Percentiles rank a stretch among this genome's conserved stretches.
Conservation (phyloP, 139 green algal species). For the Pseudopediastrum boryanum region DNA sequence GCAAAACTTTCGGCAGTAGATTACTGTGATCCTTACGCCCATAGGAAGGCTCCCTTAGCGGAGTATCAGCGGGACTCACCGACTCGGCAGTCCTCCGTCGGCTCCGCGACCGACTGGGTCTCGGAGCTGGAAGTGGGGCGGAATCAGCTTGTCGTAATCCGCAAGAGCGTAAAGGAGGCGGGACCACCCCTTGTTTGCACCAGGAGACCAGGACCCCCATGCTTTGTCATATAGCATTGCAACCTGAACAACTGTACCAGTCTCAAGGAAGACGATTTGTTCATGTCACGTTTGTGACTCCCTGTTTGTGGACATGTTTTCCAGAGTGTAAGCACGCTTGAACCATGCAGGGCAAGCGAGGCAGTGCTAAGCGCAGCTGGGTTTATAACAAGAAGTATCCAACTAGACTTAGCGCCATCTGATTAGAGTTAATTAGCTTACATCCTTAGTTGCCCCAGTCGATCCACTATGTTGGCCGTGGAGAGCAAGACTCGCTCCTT, state of each 20-base stretch:
- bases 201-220: neutral
- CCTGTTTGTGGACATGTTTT: neutral
- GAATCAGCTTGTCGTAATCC: no score
- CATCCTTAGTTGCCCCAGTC: neutral
- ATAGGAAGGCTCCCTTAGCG: no score
- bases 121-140: no score
- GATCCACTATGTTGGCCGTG: slow-evolving; percentile 13
- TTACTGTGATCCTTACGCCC: no score
- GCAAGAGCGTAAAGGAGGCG: neutral
- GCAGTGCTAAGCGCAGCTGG: slow-evolving; percentile 48
- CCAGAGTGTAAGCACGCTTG: neutral
- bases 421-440: neutral
- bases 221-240: neutral
- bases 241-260: neutral
- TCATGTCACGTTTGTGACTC: neutral
- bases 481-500: neutral
- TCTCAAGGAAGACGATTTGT: neutral
- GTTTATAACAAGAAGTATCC: slow-evolving; percentile 85
- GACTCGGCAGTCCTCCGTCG: no score
- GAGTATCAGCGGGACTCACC: no score
- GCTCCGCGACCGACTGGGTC: no score
- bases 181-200: neutral
- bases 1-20: no score
- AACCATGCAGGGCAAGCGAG: neutral
- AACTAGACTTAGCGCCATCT: slow-evolving; percentile 42